These are phyloP conservation scores for Chenopodium berlandieri DNA, from an alignment of 148 eudicot species.

Conservation along the genomic window DNA sequence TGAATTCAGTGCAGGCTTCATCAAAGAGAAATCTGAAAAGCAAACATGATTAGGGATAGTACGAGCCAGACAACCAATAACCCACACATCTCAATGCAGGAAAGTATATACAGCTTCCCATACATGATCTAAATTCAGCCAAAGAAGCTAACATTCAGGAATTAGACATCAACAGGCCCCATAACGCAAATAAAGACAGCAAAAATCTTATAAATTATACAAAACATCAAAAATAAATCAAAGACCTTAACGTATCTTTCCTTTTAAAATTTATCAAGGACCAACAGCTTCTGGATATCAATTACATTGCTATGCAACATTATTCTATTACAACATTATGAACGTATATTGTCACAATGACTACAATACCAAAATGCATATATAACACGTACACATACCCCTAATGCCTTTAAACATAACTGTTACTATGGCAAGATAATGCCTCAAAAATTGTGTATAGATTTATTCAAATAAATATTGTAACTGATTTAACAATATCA, in stretches of 20 bases:
- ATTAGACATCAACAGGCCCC: not conserved
- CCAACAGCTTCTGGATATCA: not conserved
- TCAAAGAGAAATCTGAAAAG: slow-evolving; percentile 80
- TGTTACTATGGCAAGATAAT: not conserved
- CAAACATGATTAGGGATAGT: slow-evolving; percentile 5
- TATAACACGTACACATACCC: not conserved
- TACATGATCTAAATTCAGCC: not conserved
- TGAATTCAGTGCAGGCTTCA: slow-evolving; percentile 75
- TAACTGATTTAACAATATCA: not conserved
- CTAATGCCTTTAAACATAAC: not conserved
- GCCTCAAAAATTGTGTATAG: not conserved
- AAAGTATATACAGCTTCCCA: not conserved
- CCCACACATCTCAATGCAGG: not conserved
- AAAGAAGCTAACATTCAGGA: not conserved
- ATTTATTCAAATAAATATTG: not conserved
- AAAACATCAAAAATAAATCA: not conserved
- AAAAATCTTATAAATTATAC: not conserved
- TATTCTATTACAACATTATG: not conserved
- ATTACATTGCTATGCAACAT: not conserved
- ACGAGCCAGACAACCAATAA: not conserved
- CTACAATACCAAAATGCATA: not conserved
- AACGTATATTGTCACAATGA: not conserved
- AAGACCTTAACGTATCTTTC: not conserved
- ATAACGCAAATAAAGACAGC: not conserved
- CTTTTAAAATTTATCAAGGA: not conserved